These are phyloP conservation scores for Mycena amicta DNA, from an alignment of 768 basidiomycete species.

Conservation along the genomic window DNA sequence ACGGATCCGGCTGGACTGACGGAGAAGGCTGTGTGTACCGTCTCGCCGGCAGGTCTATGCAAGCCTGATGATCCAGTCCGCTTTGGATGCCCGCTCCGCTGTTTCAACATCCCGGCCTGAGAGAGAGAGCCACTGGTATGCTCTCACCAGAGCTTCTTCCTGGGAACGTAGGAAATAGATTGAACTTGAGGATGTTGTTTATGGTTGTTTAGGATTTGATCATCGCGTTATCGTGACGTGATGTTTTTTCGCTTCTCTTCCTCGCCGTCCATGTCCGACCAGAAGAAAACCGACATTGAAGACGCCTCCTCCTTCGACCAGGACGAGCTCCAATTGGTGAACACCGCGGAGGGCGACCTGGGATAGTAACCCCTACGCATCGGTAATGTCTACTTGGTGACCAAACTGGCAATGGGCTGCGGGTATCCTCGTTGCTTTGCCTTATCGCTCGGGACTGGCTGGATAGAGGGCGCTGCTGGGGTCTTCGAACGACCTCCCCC, in stretches of 20 bases:
- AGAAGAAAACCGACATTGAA: slow-evolving; percentile 6
- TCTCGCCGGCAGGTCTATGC: too few relatives aligned
- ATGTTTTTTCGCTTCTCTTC: neutral
- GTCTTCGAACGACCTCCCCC: slow-evolving; percentile 20
- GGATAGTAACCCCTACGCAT: slow-evolving; percentile 41
- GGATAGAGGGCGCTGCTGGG: slow-evolving; percentile 11
- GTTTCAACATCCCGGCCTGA: too few relatives aligned
- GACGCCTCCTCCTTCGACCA: slow-evolving; percentile 31
- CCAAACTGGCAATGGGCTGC: slow-evolving; percentile 81
- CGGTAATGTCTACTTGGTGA: slow-evolving; percentile 78
- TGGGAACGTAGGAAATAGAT: too few relatives aligned
- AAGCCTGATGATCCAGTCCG: too few relatives aligned
- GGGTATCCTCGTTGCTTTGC: slow-evolving; percentile 70
- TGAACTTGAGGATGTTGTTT: too few relatives aligned
- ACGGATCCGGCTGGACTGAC: too few relatives aligned
- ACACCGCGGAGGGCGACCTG: slow-evolving; percentile 31
- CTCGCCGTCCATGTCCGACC: neutral
- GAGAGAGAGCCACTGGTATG: too few relatives aligned
- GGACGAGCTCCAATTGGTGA: slow-evolving; percentile 65
- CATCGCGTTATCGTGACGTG: slow-evolving; percentile 1
- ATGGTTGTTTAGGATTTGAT: too few relatives aligned
- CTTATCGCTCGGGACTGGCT: slow-evolving; percentile 28
- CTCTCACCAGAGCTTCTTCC: too few relatives aligned
- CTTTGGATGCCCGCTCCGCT: too few relatives aligned
- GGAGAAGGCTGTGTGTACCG: too few relatives aligned